These are phyloP conservation scores for Centrapalus pauciflorus DNA, from an alignment of 129 eudicot genomes.

Conservation along the genomic window DNA sequence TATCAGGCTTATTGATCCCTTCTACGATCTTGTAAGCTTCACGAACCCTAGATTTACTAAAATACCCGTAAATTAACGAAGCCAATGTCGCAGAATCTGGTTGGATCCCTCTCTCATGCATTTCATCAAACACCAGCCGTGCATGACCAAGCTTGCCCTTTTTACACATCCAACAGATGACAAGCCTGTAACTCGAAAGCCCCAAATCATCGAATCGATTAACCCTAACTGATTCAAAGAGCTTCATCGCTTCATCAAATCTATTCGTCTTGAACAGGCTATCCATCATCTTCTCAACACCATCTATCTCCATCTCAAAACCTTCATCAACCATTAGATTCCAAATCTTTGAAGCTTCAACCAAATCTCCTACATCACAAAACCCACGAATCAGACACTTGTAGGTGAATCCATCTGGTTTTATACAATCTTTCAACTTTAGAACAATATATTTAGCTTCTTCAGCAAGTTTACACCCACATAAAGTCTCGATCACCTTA, in stretches of 20 bases:
- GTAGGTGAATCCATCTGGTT: constrained; percentile 57
- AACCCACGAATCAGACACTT: constrained; percentile 74
- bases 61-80: constrained; percentile 52
- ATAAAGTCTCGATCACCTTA: constrained; percentile 46
- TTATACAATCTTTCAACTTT: constrained; percentile 57
- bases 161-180: constrained; percentile 73
- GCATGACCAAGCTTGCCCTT: constrained; percentile 57
- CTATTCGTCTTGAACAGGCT: constrained; percentile 56
- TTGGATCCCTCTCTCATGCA: constrained; percentile 55
- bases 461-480: constrained; percentile 51
- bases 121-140: constrained; percentile 51
- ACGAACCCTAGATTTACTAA: constrained; percentile 51
- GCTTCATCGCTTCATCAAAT: constrained; percentile 56
- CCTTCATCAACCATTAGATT: constrained; percentile 82
- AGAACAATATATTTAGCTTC: constrained; percentile 67
- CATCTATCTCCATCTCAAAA: constrained; percentile 39
- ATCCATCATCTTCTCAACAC: constrained; percentile 61
- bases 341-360: constrained; percentile 83
- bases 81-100: constrained; percentile 47
- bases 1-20: constrained; percentile 46
- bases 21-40: constrained; percentile 57
- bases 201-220: constrained; percentile 45
- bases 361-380: constrained; percentile 68
- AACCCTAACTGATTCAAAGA: constrained; percentile 55
- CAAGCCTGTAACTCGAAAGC: constrained; percentile 52